Evolutionary conservation across 805 yeast species (phyloP).

Genomic region (Lachancea fermentati): DNA sequence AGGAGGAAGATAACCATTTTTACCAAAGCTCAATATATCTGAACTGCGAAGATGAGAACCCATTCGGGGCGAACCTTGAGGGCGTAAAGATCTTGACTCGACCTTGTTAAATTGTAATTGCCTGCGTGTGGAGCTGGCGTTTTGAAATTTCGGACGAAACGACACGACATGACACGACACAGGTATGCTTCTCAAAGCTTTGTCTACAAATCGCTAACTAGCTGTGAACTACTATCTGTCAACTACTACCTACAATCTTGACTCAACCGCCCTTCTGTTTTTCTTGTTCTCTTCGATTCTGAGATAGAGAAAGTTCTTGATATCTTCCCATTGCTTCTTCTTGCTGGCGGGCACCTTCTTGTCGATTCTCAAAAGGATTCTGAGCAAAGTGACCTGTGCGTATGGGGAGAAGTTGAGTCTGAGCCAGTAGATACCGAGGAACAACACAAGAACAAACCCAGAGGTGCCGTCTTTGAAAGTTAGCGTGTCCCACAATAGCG

Average conservation of each 20-base stretch:
- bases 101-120: no score
- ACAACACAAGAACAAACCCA: conserved; percentile 59
- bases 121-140: no score
- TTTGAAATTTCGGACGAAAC: no score
- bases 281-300: conserved; percentile 36
- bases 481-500: conserved; percentile 53
- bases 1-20: conserved; percentile 64
- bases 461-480: conserved; percentile 56
- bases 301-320: conserved; percentile 37
- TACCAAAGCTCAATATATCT: conserved; percentile 50
- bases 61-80: not conserved
- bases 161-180: no score
- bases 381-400: conserved; percentile 33
- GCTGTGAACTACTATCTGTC: no score
- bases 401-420: conserved; percentile 51
- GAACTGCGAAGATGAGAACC: conserved; percentile 3
- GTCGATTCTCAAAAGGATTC: conserved; percentile 28
- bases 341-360: conserved; percentile 32
- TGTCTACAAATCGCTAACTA: no score
- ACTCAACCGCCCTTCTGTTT: conserved; percentile 10
- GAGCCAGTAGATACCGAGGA: conserved; percentile 61
- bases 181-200: no score
- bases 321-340: conserved; percentile 35
- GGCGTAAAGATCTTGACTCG: not conserved
- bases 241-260: not conserved